Evolutionary conservation across 2,329 filamentous ascomycete species (phyloP).

Genomic region (Exophiala sideris): DNA sequence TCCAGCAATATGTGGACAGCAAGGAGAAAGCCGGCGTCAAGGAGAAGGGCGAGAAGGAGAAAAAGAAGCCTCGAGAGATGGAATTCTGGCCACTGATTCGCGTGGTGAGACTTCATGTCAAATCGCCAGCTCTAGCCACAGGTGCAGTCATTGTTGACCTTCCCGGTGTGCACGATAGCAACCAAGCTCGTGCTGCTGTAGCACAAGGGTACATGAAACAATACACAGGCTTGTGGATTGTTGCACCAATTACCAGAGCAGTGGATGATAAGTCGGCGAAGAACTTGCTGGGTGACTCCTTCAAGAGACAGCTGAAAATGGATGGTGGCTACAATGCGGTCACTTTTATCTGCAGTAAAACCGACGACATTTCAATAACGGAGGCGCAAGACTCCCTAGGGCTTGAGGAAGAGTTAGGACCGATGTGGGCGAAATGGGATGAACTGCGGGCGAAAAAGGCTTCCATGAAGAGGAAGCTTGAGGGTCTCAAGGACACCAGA

Average conservation of each 20-base stretch:
- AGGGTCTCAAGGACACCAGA: slow-evolving; percentile 53
- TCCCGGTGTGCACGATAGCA: slow-evolving; percentile 59
- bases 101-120: slow-evolving; percentile 48
- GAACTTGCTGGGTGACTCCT: slow-evolving; percentile 53
- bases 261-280: slow-evolving; percentile 60
- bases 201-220: slow-evolving; percentile 59
- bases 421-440: slow-evolving; percentile 23
- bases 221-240: slow-evolving; percentile 59
- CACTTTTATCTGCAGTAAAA: slow-evolving; percentile 63
- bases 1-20: slow-evolving; percentile 55
- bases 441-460: slow-evolving; percentile 12
- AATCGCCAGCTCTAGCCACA: slow-evolving; percentile 50
- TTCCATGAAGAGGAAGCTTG: slow-evolving; percentile 63
- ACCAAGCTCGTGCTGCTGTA: slow-evolving; percentile 57
- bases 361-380: slow-evolving; percentile 56
- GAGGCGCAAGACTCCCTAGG: slow-evolving; percentile 44
- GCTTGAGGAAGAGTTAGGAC: slow-evolving; percentile 35
- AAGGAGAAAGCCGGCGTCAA: slow-evolving; percentile 47
- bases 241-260: slow-evolving; percentile 59
- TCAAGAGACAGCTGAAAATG: slow-evolving; percentile 58
- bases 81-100: slow-evolving; percentile 44
- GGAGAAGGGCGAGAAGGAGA: slow-evolving; percentile 33
- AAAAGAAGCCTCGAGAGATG: slow-evolving; percentile 34
- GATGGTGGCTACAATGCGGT: slow-evolving; percentile 54
- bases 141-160: slow-evolving; percentile 58